Percentiles rank a stretch among this genome's conserved stretches.
These are phyloP conservation scores for Thielaviopsis musarum DNA, from an alignment of 2,329 filamentous ascomycete species.

Conservation along the genomic window DNA sequence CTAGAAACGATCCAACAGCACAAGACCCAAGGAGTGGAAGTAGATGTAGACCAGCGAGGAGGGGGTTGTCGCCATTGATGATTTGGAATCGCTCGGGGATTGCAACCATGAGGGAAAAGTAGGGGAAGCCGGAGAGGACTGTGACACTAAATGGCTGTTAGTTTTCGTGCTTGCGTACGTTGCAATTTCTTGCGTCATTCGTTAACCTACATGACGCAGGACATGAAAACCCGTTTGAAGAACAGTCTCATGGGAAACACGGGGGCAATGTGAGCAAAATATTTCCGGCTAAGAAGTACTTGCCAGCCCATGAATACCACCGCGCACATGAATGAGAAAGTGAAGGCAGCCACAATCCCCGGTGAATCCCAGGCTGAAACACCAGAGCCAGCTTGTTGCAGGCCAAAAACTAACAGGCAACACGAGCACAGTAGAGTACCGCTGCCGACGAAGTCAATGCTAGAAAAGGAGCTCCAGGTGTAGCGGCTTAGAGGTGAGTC, in stretches of 20 bases:
- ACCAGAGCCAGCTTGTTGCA: slow-evolving; percentile 39
- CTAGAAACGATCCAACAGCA: slow-evolving; percentile 38
- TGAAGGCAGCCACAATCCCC: slow-evolving; percentile 31
- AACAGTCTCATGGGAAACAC: slow-evolving; percentile 37
- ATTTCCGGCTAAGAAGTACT: slow-evolving; percentile 23
- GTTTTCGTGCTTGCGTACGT: background rate
- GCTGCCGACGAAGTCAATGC: slow-evolving; percentile 36
- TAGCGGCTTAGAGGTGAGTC: slow-evolving; percentile 5
- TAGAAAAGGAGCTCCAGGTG: slow-evolving; percentile 26
- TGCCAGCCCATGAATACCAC: slow-evolving; percentile 35
- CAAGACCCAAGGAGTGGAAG: slow-evolving; percentile 41
- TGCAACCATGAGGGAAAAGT: slow-evolving; percentile 39
- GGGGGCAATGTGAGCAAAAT: slow-evolving; percentile 28
- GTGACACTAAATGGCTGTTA: slow-evolving; percentile 28
- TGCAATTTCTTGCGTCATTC: background rate
- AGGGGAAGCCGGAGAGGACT: slow-evolving; percentile 38
- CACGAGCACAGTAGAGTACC: slow-evolving; percentile 33
- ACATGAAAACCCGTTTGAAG: slow-evolving; percentile 31
- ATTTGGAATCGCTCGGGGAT: slow-evolving; percentile 45
- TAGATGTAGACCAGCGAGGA: slow-evolving; percentile 39
- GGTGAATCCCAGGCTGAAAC: slow-evolving; percentile 34
- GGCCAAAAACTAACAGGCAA: slow-evolving; percentile 35
- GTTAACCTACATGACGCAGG: slow-evolving; percentile 30
- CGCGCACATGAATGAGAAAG: slow-evolving; percentile 31
- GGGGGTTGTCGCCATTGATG: slow-evolving; percentile 33